Evolutionary conservation across 1,284 basidiomycete genomes (phyloP).

Genomic region (Ganoderma multipileum): DNA sequence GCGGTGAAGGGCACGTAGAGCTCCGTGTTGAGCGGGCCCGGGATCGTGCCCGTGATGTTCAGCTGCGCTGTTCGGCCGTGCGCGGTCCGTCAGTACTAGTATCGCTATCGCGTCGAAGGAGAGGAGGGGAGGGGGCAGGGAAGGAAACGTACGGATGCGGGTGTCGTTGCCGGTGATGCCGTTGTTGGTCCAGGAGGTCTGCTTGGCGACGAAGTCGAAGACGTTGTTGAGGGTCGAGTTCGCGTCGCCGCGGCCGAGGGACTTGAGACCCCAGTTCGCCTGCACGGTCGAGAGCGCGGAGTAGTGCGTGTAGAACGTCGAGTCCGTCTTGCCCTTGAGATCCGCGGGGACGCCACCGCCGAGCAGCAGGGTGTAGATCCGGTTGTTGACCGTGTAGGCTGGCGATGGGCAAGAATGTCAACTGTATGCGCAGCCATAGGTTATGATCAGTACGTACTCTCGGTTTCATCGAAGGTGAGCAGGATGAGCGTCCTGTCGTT

Average conservation of each 20-base stretch:
- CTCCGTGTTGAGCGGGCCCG: conserved; percentile 41
- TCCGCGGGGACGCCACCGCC: conserved; percentile 57
- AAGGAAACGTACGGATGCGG: conserved; percentile 27
- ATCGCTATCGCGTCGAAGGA: not conserved
- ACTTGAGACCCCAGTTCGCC: conserved; percentile 69
- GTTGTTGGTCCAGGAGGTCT: conserved; percentile 47
- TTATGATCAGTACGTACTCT: conserved; percentile 43
- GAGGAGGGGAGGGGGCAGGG: not conserved
- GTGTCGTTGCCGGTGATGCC: conserved; percentile 38
- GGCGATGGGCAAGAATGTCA: conserved; percentile 31
- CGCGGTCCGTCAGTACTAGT: conserved; percentile 14
- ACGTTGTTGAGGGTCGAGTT: conserved; percentile 58
- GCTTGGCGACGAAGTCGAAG: conserved; percentile 50
- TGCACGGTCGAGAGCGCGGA: conserved; percentile 64
- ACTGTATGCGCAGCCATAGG: conserved; percentile 32
- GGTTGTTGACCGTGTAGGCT: conserved; percentile 52
- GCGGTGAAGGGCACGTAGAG: conserved; percentile 51
- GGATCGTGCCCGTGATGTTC: conserved; percentile 37
- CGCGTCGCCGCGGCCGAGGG: conserved; percentile 63
- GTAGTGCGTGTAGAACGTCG: conserved; percentile 72
- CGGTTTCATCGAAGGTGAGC: conserved; percentile 65
- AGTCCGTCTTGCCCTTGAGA: conserved; percentile 54
- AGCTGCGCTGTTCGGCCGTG: conserved; percentile 37
- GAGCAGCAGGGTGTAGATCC: conserved; percentile 55
- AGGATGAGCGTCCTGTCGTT: conserved; percentile 58